phyloP scores from a whole-genome alignment of 306 rosid species.

The Amphicarpaea edgeworthii region DNA sequence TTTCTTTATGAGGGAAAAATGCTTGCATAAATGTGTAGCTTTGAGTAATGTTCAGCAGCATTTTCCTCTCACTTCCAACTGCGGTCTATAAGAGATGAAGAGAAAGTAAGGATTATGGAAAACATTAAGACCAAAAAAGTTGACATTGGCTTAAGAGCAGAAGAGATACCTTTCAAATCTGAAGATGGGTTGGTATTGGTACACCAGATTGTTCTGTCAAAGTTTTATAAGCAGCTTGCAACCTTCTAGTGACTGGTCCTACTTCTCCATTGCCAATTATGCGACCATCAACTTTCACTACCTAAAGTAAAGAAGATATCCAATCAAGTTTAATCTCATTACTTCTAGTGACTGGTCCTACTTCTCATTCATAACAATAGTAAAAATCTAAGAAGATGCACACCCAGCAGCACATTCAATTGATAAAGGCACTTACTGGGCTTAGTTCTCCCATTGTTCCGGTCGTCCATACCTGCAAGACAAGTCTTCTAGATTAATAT shows the following conservation, averaged over 20 bases:
- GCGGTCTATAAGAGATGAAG: constrained; percentile 15
- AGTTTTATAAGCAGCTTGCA: constrained; percentile 76
- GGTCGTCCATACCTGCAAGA: constrained; percentile 83
- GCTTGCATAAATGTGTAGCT: background rate
- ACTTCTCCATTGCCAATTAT: constrained; percentile 78
- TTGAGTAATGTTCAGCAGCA: constrained; percentile 17
- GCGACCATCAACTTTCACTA: constrained; percentile 91
- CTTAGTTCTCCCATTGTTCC: constrained; percentile 95
- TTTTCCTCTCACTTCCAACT: constrained; percentile 23
- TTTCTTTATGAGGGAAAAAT: background rate
- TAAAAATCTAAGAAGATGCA: too few species aligned
- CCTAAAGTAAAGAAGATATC: constrained; percentile 61
- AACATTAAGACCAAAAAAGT: constrained; percentile 26
- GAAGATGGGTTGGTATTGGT: constrained; percentile 54
- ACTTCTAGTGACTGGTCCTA: too few species aligned
- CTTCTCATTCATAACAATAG: too few species aligned
- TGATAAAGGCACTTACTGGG: constrained; percentile 63
- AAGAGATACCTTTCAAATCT: constrained; percentile 43
- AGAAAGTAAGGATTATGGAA: constrained; percentile 14
- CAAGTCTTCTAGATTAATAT: background rate
- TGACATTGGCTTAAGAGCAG: constrained; percentile 39
- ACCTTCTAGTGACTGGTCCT: constrained; percentile 69
- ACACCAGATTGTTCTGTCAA: constrained; percentile 76
- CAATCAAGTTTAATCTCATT: constrained; percentile 15
- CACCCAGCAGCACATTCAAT: constrained; percentile 1